These are phyloP conservation scores for Aspergillus cejpii DNA, from an alignment of 2,329 filamentous ascomycete genomes.

Conservation along the genomic window DNA sequence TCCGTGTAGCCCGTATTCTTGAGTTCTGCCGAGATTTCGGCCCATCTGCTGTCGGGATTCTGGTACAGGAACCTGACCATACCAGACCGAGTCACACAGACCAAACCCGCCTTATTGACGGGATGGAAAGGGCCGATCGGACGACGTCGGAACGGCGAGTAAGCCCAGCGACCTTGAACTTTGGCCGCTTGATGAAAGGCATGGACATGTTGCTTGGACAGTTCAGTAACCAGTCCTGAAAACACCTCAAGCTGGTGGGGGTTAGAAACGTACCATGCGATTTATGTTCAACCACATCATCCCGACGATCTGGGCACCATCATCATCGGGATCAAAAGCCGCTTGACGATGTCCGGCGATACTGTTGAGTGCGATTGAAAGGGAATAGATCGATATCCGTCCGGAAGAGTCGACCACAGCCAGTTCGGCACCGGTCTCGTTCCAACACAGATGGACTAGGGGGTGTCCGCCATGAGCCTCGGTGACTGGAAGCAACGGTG, in stretches of 20 bases:
- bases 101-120: conserved; percentile 61
- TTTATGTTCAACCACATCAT: conserved; percentile 73
- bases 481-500: conserved; percentile 54
- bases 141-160: conserved; percentile 59
- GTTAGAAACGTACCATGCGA: conserved; percentile 40
- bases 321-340: conserved; percentile 63
- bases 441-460: conserved; percentile 78
- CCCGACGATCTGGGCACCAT: conserved; percentile 71
- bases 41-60: conserved; percentile 64
- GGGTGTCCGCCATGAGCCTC: conserved; percentile 57
- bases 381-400: conserved; percentile 65
- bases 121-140: conserved; percentile 64
- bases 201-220: conserved; percentile 28
- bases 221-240: conserved; percentile 2
- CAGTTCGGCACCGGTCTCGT: conserved; percentile 67
- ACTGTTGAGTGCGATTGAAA: conserved; percentile 66
- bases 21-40: conserved; percentile 66
- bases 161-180: conserved; percentile 58
- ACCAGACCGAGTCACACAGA: conserved; percentile 70
- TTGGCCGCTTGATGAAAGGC: conserved; percentile 56
- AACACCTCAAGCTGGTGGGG: not conserved
- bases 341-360: conserved; percentile 57
- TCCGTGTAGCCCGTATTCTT: conserved; percentile 66
- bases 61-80: conserved; percentile 69
- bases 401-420: conserved; percentile 76